A percentile compares a stretch with the other conserved stretches of the same genome.
Conservation (phyloP, 164 flowering plant species). For the Piper longum region DNA sequence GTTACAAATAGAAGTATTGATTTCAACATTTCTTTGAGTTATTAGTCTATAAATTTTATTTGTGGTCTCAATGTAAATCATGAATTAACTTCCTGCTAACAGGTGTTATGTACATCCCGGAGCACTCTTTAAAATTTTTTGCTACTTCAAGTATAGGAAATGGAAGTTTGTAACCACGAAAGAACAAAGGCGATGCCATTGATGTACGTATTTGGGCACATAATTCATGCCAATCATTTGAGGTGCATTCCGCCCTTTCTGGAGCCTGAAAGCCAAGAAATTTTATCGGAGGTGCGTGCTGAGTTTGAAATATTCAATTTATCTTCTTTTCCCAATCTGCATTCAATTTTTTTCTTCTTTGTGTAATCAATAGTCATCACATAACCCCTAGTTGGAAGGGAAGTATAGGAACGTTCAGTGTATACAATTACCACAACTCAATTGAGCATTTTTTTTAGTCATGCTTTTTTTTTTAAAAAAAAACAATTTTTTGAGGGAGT, state of each 20-base stretch:
- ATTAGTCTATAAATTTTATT: neutral
- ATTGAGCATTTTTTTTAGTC: too few species aligned
- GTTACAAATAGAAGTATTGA: neutral
- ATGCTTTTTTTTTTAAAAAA: too few species aligned
- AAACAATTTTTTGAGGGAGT: too few species aligned
- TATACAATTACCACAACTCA: neutral
- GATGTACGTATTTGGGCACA: neutral
- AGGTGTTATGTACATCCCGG: slow-evolving; percentile 72
- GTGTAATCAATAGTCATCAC: neutral
- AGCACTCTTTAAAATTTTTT: slow-evolving; percentile 72
- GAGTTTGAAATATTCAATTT: neutral
- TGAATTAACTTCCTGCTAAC: slow-evolving; percentile 8
- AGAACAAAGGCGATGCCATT: neutral
- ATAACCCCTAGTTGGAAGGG: neutral
- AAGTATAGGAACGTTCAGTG: neutral
- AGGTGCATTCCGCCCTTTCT: neutral
- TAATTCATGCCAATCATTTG: neutral
- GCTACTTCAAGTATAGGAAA: slow-evolving; percentile 75
- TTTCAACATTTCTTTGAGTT: slow-evolving; percentile 5
- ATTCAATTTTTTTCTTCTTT: neutral
- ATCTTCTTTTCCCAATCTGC: neutral
- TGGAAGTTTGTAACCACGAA: slow-evolving; percentile 29
- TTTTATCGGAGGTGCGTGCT: neutral
- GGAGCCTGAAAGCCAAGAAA: neutral
- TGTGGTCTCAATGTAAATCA: neutral